Conservation (phyloP, 768 basidiomycete species). For the Hericium coralloides region DNA sequence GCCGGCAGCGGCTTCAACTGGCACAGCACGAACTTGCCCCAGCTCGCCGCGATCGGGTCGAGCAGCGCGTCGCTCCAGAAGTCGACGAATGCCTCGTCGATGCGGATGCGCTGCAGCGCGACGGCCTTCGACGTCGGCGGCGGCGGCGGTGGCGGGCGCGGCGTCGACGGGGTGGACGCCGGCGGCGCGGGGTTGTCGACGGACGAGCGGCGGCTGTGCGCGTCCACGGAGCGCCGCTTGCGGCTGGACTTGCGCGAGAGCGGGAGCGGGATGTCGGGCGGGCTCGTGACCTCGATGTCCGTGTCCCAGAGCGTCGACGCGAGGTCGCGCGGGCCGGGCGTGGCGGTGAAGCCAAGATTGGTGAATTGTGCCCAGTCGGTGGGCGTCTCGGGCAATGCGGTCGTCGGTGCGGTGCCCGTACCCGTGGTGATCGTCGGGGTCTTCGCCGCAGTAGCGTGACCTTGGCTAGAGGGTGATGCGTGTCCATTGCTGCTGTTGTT, state of each 20-base stretch:
- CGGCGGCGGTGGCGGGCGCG: background rate
- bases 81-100: conserved; percentile 79
- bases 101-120: conserved; percentile 37
- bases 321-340: conserved; percentile 34
- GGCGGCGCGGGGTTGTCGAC: conserved; percentile 15
- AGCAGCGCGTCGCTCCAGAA: conserved; percentile 72
- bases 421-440: conserved; percentile 19
- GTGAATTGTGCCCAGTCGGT: conserved; percentile 67
- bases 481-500: background rate
- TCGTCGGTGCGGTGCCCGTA: conserved; percentile 20
- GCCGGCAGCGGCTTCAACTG: conserved; percentile 40
- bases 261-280: conserved; percentile 13
- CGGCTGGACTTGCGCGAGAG: conserved; percentile 27
- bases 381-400: conserved; percentile 21
- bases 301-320: conserved; percentile 49
- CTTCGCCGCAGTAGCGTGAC: conserved; percentile 6
- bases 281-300: conserved; percentile 48
- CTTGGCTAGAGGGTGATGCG: conserved; percentile 1
- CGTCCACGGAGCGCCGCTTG: conserved; percentile 21
- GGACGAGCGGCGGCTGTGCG: conserved; percentile 16
- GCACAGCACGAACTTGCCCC: conserved; percentile 66
- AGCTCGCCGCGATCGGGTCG: conserved; percentile 54
- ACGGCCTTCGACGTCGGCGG: conserved; percentile 26
- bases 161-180: background rate
- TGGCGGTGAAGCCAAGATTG: conserved; percentile 43